These are phyloP conservation scores for Eucalyptus caleyi DNA, from an alignment of 345 rosid species.

Conservation along the genomic window DNA sequence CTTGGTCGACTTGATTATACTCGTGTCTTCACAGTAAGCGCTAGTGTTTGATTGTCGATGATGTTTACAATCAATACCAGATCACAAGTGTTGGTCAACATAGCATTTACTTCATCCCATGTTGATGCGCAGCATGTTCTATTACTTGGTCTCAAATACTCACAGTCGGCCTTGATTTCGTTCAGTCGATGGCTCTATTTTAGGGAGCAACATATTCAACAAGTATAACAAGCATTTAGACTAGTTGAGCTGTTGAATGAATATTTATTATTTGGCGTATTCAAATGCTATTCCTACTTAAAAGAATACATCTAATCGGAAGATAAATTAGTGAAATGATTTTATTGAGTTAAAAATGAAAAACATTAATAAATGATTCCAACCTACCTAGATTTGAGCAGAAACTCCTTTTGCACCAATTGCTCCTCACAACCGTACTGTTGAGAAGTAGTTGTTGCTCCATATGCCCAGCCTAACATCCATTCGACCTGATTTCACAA, in stretches of 20 bases:
- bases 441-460: background rate
- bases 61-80: background rate
- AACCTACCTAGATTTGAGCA: background rate
- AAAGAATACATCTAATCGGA: background rate
- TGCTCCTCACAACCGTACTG: background rate
- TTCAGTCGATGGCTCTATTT: background rate
- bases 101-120: background rate
- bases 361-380: background rate
- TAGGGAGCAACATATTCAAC: background rate
- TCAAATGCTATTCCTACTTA: background rate
- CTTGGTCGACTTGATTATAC: background rate
- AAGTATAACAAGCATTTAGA: background rate
- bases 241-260: background rate
- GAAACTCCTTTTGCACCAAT: background rate
- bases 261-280: background rate
- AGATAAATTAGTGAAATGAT: background rate
- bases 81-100: background rate
- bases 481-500: background rate
- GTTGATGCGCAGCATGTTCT: background rate
- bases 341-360: background rate
- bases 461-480: background rate
- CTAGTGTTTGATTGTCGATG: fast-evolving
- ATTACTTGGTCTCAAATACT: background rate
- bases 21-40: fast-evolving
- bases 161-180: background rate